A percentile compares a stretch with the other conserved stretches of the same genome.
These are phyloP conservation scores for Salvia splendens DNA, from an alignment of 257 asterid genomes.

Conservation along the genomic window DNA sequence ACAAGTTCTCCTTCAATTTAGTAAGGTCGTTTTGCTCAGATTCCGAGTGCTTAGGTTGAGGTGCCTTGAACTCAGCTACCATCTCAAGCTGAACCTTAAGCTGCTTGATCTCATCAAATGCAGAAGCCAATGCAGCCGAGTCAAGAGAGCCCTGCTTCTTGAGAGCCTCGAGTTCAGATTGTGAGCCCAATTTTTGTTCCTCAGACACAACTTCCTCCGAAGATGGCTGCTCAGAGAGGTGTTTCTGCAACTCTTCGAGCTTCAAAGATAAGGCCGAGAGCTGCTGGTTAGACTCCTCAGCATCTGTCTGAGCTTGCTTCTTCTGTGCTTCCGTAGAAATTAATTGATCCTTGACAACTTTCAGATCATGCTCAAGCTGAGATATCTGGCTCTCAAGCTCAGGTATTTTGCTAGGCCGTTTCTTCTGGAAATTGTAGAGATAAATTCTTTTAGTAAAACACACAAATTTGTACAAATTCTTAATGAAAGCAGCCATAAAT, in stretches of 20 bases:
- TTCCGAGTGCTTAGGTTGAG: slow-evolving; percentile 48
- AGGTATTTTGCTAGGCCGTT: slow-evolving; percentile 52
- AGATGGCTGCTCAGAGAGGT: slow-evolving; percentile 35
- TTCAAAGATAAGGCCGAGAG: slow-evolving; percentile 50
- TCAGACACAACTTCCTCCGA: slow-evolving; percentile 33
- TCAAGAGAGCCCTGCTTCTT: slow-evolving; percentile 44
- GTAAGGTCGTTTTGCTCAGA: slow-evolving; percentile 45
- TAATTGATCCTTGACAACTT: slow-evolving; percentile 64
- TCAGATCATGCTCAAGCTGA: slow-evolving; percentile 79
- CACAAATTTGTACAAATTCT: too few relatives aligned
- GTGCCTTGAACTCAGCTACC: slow-evolving; percentile 56
- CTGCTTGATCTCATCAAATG: slow-evolving; percentile 60
- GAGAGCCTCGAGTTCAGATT: slow-evolving; percentile 45
- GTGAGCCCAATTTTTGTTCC: slow-evolving; percentile 33
- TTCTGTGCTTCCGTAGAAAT: slow-evolving; percentile 67
- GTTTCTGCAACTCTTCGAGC: slow-evolving; percentile 59
- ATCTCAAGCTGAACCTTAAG: slow-evolving; percentile 65
- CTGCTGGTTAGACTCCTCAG: slow-evolving; percentile 67
- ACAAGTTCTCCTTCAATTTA: slow-evolving; percentile 54
- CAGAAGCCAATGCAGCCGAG: slow-evolving; percentile 57
- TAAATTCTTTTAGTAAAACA: not conserved
- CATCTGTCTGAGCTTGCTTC: slow-evolving; percentile 68
- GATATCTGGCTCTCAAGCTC: slow-evolving; percentile 74
- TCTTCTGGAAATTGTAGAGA: slow-evolving; percentile 43
- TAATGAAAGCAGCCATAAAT: not conserved